Evolutionary conservation across 345 rosid species (phyloP).

Genomic region (Populus simonii): DNA sequence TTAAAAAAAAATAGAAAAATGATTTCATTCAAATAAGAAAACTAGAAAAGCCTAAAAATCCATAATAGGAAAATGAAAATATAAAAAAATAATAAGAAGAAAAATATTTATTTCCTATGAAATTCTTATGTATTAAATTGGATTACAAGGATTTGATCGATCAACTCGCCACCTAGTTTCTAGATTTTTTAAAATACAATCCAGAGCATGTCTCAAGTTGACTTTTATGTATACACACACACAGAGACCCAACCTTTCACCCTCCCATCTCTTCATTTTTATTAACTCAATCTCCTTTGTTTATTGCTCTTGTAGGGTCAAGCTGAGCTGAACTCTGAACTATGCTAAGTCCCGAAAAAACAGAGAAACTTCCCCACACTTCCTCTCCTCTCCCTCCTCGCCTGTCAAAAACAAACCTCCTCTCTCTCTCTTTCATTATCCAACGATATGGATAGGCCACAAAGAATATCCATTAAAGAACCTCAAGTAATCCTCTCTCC

Average conservation of each 20-base stretch:
- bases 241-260: background rate
- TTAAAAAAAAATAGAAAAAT: too few relatives aligned
- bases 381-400: background rate
- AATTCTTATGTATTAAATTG: too few relatives aligned
- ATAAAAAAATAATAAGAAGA: too few relatives aligned
- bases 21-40: too few relatives aligned
- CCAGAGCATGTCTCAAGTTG: too few relatives aligned
- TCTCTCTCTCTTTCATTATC: background rate
- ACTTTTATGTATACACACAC: too few relatives aligned
- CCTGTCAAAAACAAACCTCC: background rate
- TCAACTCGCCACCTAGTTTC: too few relatives aligned
- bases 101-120: too few relatives aligned
- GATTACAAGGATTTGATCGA: too few relatives aligned
- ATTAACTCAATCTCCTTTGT: background rate
- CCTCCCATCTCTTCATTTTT: background rate
- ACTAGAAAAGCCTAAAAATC: too few relatives aligned
- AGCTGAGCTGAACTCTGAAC: background rate
- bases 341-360: background rate
- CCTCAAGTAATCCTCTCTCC: constrained; percentile 10
- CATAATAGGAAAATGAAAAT: too few relatives aligned
- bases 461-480: background rate
- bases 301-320: constrained; percentile 11
- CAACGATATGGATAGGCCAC: background rate
- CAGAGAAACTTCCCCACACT: background rate
- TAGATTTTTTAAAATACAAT: too few relatives aligned